These are phyloP conservation scores for Aegilops sharonensis DNA, from an alignment of 176 grass and related monocot species.

Conservation along the genomic window DNA sequence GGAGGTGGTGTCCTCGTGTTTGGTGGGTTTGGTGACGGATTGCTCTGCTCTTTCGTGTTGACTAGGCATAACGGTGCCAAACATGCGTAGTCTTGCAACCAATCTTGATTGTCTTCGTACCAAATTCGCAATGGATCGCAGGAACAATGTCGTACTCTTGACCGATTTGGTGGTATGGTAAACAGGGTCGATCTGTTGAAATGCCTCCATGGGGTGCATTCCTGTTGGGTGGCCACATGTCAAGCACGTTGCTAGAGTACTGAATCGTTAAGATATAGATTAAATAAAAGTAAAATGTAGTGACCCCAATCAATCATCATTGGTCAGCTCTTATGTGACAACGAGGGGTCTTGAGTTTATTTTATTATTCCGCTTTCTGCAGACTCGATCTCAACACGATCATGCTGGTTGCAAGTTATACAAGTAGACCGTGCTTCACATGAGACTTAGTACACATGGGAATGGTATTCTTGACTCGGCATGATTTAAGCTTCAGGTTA, in stretches of 20 bases:
- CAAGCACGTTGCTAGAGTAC: constrained; percentile 12
- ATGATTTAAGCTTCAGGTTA: neutral
- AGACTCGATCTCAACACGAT: neutral
- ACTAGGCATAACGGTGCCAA: no score
- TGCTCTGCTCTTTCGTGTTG: neutral
- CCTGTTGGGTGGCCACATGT: constrained; percentile 16
- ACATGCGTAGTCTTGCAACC: no score
- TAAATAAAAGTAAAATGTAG: neutral
- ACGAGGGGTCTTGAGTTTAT: neutral
- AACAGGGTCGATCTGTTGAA: neutral
- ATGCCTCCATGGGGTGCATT: neutral
- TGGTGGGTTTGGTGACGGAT: neutral
- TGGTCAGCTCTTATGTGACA: neutral
- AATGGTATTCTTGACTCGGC: neutral
- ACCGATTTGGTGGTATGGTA: neutral
- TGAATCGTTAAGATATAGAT: neutral
- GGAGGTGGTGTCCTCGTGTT: neutral
- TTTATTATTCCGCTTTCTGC: neutral
- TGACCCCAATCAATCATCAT: neutral
- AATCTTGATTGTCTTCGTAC: no score
- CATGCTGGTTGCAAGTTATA: neutral
- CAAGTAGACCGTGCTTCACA: neutral
- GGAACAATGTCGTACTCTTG: neutral
- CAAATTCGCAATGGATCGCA: no score
- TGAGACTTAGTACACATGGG: neutral